Evolutionary conservation across 345 rosid species (phyloP), one percentile per base, ranked within the genome.

Genomic region (Euphorbia peplus): DNA sequence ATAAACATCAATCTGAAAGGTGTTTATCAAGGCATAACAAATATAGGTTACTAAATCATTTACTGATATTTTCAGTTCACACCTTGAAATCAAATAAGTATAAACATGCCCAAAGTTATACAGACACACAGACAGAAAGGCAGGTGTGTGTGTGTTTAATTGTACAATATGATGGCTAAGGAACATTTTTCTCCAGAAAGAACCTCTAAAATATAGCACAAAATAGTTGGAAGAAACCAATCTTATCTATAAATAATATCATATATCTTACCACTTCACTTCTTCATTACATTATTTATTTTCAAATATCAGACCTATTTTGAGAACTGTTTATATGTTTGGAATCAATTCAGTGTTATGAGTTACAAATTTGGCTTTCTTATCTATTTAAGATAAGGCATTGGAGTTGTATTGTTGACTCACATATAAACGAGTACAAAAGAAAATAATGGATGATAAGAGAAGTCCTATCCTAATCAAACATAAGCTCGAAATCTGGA

Each of bases 101-200:
- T 48, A 48, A 58, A 10, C 35, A 56, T 26, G 22, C 35, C 3
- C 29, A 19, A 61, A 22, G 24, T 29, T 21, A 46, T 18, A 48
- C 14, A 58, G 48, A 35, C 69, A 66, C 12, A n/a, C 26, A 52
- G 54, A 47, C 39, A 29, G 14, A n/a, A n/a, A n/a, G n/a, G n/a
- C n/a, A n/a, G n/a, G n/a, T n/a, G n/a, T n/a, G n/a, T n/a, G n/a
- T n/a, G n/a, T n/a, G n/a, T n/a, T 19, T 1, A 12, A 37, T 48
- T n/a, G 28, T 60, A 19, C 9, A 8, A 7, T 1, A 44, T 8
- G 8, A 3, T 8, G 14, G 5, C 7, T 29, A 51, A 0, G 1
- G 46, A 51, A 65, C 6, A 66, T n/a, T 48, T 26, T 4, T 32
- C 11, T 29, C 46, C 57, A 21, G 21, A 4, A 30, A 30, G 46